Evolutionary conservation across 257 asterid species (phyloP).

Genomic region (Solanum tarijense): DNA sequence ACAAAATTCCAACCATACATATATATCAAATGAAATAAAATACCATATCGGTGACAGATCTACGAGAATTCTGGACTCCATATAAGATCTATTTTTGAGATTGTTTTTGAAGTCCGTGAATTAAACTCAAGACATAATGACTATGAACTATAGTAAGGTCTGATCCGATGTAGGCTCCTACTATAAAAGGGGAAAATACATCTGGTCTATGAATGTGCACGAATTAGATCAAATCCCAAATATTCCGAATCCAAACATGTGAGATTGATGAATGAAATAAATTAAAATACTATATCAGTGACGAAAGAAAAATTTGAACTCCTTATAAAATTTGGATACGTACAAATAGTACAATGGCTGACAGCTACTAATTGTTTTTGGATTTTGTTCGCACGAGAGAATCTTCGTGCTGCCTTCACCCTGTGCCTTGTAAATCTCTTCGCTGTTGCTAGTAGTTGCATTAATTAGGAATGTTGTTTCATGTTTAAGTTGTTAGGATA

Average conservation of each 20-base stretch:
- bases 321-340: neutral
- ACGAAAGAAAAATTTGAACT: neutral
- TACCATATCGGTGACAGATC: neutral
- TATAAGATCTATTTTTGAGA: neutral
- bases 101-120: too few relatives aligned
- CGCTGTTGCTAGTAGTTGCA: neutral
- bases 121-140: neutral
- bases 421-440: neutral
- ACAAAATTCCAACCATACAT: neutral
- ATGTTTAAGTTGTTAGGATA: neutral
- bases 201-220: neutral
- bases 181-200: neutral
- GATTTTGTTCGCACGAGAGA: slow-evolving; percentile 37
- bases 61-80: fast-evolving
- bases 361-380: slow-evolving; percentile 22
- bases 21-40: neutral
- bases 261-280: too few relatives aligned
- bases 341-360: slow-evolving; percentile 4
- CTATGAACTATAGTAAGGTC: too few relatives aligned
- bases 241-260: fast-evolving
- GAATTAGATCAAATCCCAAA: fast-evolving
- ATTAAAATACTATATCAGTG: fast-evolving
- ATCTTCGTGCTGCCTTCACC: slow-evolving; percentile 9
- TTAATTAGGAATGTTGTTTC: neutral
- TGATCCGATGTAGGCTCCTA: neutral